Base-by-base conservation (phyloP, 441 rosid genomes). In the Euphorbia schlechtendalii region DNA sequence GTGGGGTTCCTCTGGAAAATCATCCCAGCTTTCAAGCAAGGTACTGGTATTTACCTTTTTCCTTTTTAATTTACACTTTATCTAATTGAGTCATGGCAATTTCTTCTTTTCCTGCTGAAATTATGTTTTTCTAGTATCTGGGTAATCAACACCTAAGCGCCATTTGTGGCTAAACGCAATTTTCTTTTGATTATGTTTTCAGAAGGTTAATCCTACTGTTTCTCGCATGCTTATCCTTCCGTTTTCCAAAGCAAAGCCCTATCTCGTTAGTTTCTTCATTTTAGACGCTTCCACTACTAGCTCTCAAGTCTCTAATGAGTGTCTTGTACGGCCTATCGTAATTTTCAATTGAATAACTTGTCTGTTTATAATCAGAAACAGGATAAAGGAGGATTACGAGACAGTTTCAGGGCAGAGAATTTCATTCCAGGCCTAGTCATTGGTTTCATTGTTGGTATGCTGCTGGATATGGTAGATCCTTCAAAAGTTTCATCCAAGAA, bases 381-480 rank as follows among this genome's bases (percentile, higher is more conserved):
- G 59, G 85, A 83, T 62, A 78, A 28, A 51, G 78, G 79, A 61
- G 78, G 81, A 65, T 71, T 92, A 34, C 66, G 86, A 9, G 92
- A 74, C 49, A 79, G 90, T 81, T 92, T 92, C 69, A 81, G 68
- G 77, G 77, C 80, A 8, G 90, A 89, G 74, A 92, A 92, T 73
- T 85, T 89, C 70, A 74, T 89, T 67, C 96, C 96, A 0, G 96
- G 96, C 17, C 71, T 92, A 56, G 77, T 89, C 5, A 85, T 89
- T 45, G 98, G 98, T 66, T 89, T 92, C 85, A 82, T 92, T 72
- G 59, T 84, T 8, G 96, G 98, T 49, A 73, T 86, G 81, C 67
- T 92, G 46, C 58, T 82, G 81, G 98, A 92, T 73, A 83, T 92
- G 27, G 61, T 86, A 17, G 80, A 74, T 36, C 96, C 86, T 48